phyloP scores from a whole-genome alignment of 768 basidiomycete genomes.

The Boletus insuetus region DNA sequence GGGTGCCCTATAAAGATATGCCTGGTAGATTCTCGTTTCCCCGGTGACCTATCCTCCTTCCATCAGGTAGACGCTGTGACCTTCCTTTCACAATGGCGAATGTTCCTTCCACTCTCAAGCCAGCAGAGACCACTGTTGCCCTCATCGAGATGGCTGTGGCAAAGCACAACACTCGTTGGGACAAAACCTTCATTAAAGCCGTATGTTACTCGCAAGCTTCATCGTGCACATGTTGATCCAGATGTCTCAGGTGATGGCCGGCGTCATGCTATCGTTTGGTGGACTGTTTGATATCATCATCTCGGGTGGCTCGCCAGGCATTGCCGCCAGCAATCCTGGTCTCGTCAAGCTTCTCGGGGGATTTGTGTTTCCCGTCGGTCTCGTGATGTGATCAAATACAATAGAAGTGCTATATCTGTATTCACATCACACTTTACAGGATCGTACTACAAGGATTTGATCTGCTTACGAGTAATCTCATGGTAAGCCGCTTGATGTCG shows the following conservation, averaged over 20 bases:
- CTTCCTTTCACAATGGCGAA: constrained; percentile 17
- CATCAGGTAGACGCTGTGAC: constrained; percentile 1
- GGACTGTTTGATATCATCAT: constrained; percentile 61
- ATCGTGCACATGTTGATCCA: not conserved
- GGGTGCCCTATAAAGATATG: constrained; percentile 19
- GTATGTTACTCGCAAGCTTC: constrained; percentile 37
- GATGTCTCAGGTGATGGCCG: constrained; percentile 55
- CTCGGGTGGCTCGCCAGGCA: constrained; percentile 52
- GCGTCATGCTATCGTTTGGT: constrained; percentile 74
- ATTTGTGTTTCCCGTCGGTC: constrained; percentile 72
- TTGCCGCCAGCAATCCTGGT: constrained; percentile 58
- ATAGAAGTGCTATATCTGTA: not conserved
- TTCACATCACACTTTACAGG: constrained; percentile 37
- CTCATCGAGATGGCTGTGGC: constrained; percentile 56
- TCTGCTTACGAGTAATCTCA: constrained; percentile 73
- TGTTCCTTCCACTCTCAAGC: constrained; percentile 50
- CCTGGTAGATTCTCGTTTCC: not conserved
- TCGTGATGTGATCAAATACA: constrained; percentile 57
- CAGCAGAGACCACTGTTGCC: constrained; percentile 52
- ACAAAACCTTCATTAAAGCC: constrained; percentile 64
- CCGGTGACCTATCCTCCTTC: not conserved
- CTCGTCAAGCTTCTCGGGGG: constrained; percentile 64
- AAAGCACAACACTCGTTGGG: constrained; percentile 64
- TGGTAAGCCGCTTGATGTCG: constrained; percentile 41
- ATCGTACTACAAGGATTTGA: constrained; percentile 71